phyloP scores from a whole-genome alignment of 2,329 filamentous ascomycete species.

The Diplodia scrobiculata region DNA sequence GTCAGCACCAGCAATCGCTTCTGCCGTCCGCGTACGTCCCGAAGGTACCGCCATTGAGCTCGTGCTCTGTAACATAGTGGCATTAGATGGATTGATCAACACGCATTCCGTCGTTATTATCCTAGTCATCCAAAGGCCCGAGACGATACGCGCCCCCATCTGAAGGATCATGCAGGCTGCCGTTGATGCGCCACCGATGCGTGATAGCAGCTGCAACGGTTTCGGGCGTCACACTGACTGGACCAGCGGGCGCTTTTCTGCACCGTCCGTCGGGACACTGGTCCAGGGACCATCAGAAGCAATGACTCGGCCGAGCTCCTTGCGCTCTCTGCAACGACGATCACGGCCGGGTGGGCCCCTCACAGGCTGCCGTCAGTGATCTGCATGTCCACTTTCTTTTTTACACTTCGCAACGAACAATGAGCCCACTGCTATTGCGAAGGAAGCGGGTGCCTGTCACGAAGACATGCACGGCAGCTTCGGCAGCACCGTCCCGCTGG shows the following conservation, averaged over 20 bases:
- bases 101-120: not conserved
- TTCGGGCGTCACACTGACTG: not conserved
- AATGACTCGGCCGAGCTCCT: not conserved
- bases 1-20: not conserved
- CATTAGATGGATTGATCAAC: not conserved
- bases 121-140: not conserved
- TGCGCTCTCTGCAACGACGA: not conserved
- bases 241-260: not conserved
- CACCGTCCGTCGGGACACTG: conserved; percentile 1
- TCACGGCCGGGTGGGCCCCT: not conserved
- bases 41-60: not conserved
- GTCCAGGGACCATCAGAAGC: not conserved
- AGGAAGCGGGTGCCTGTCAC: not conserved
- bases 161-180: not conserved
- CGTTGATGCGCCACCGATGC: conserved; percentile 8
- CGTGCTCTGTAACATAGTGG: not conserved
- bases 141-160: too few species aligned
- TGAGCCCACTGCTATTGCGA: not conserved
- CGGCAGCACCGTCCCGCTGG: not conserved
- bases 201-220: conserved; percentile 9
- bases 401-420: not conserved
- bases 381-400: not conserved
- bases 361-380: not conserved
- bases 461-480: not conserved
- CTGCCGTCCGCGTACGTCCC: not conserved